Evolutionary conservation across 1,139 yeast genomes (phyloP).

Genomic region (Chernovozyma aurita): DNA sequence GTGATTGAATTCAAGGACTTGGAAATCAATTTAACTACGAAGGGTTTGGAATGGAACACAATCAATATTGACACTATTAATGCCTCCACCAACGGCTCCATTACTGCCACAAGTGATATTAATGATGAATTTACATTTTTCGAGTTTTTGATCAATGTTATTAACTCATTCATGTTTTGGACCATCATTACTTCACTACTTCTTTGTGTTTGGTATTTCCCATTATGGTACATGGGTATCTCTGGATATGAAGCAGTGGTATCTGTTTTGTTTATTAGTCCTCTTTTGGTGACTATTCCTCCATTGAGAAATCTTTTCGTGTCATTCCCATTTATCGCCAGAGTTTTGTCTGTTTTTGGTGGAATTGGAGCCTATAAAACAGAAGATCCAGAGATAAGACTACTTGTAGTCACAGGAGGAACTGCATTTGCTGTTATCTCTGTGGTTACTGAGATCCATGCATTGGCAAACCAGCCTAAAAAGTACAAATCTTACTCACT

Average conservation of each 20-base stretch:
- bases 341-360: conserved; percentile 53
- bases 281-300: conserved; percentile 53
- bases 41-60: conserved; percentile 13
- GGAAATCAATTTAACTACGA: conserved; percentile 33
- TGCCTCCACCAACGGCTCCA: not conserved
- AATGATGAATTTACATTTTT: conserved; percentile 28
- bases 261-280: conserved; percentile 48
- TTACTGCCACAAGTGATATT: not conserved
- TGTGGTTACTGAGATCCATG: conserved; percentile 52
- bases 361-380: conserved; percentile 77
- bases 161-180: conserved; percentile 78
- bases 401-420: conserved; percentile 65
- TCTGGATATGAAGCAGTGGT: conserved; percentile 87
- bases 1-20: conserved; percentile 61
- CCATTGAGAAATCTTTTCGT: conserved; percentile 40
- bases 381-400: conserved; percentile 62
- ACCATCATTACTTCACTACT: conserved; percentile 75
- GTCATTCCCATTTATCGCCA: conserved; percentile 41
- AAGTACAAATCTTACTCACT: conserved; percentile 51
- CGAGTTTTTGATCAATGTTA: conserved; percentile 42
- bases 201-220: conserved; percentile 92
- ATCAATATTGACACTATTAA: conserved; percentile 4
- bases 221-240: conserved; percentile 96
- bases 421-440: conserved; percentile 60
- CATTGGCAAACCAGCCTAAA: conserved; percentile 36